phyloP scores from a whole-genome alignment of 805 yeast species.

The Yamadazyma philogaea region DNA sequence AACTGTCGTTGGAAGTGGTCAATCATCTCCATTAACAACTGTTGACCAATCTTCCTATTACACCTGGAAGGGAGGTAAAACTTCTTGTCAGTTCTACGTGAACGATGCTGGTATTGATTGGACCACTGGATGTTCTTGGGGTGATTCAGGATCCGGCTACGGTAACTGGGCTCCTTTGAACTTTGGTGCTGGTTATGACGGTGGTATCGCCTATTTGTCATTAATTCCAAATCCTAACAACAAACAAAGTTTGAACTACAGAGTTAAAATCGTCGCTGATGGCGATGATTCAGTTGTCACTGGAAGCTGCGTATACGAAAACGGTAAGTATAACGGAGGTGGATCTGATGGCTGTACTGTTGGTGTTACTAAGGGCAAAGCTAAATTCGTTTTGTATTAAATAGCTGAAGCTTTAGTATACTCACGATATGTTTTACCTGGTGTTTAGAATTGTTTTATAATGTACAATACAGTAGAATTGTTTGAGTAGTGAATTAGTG shows the following conservation, averaged over 20 bases:
- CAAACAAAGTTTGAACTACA: constrained; percentile 39
- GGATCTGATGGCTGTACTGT: constrained; percentile 92
- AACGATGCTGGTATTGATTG: constrained; percentile 70
- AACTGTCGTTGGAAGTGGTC: constrained; percentile 57
- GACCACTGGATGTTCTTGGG: constrained; percentile 74
- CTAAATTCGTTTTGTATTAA: constrained; percentile 72
- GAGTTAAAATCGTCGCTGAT: constrained; percentile 39
- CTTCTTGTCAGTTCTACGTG: constrained; percentile 73
- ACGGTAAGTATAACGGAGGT: constrained; percentile 68
- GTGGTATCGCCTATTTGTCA: constrained; percentile 62
- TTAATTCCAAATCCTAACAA: constrained; percentile 80
- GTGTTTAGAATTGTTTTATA: constrained; percentile 8
- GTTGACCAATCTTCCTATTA: constrained; percentile 60
- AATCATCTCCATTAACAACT: constrained; percentile 49
- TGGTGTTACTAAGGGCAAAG: constrained; percentile 79
- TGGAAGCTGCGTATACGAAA: constrained; percentile 77
- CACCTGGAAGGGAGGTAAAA: constrained; percentile 58
- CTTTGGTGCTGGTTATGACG: constrained; percentile 69
- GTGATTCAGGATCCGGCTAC: constrained; percentile 51
- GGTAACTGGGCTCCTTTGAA: constrained; percentile 83
- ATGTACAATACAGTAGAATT: constrained; percentile 5
- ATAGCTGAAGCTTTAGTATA: background rate
- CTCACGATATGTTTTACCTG: background rate
- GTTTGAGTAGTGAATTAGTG: too few relatives aligned
- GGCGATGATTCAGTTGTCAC: constrained; percentile 50